Percentiles rank a stretch among this genome's conserved stretches.
Evolutionary conservation across 148 eudicot species (phyloP).

Genomic region (Tetragonia tetragonoides): DNA sequence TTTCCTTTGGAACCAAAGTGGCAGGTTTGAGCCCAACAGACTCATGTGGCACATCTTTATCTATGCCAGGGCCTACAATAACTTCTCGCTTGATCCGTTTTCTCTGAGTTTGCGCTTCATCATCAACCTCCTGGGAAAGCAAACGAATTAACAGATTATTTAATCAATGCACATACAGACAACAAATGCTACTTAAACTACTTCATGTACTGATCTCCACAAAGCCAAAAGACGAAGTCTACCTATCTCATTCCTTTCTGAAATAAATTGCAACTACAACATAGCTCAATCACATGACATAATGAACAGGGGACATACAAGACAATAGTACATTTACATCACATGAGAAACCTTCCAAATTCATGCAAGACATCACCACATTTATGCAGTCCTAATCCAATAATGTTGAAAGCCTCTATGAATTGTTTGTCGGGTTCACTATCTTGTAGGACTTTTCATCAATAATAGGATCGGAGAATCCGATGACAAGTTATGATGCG

Average conservation of each 20-base stretch:
- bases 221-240: background rate
- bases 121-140: conserved; percentile 38
- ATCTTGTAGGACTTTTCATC: too few species aligned
- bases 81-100: conserved; percentile 69
- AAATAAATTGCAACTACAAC: too few species aligned
- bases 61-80: conserved; percentile 89
- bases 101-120: conserved; percentile 35
- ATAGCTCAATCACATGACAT: too few species aligned
- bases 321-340: too few species aligned
- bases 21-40: conserved; percentile 88
- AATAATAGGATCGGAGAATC: too few species aligned
- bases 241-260: background rate
- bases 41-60: conserved; percentile 86
- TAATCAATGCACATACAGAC: background rate
- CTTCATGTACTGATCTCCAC: background rate
- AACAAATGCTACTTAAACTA: background rate
- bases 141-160: background rate
- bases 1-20: conserved; percentile 76
- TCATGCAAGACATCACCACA: too few species aligned
- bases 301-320: too few species aligned
- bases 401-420: too few species aligned
- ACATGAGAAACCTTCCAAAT: too few species aligned
- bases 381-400: too few species aligned
- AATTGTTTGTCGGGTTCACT: too few species aligned
- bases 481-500: too few species aligned